Base-by-base conservation (phyloP, 768 basidiomycete species). In the Rossbeevera mucosa region DNA sequence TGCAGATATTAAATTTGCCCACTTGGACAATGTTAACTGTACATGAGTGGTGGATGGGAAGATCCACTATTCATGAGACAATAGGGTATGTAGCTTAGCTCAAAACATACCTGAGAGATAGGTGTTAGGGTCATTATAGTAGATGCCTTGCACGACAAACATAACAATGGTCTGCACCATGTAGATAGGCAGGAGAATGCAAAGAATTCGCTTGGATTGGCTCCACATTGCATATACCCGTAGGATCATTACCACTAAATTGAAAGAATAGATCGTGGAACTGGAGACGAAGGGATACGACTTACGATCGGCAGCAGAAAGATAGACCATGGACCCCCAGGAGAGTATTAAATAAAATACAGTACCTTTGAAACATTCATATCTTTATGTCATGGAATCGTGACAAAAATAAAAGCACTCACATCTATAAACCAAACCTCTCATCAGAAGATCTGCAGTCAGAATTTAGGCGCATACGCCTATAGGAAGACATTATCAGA, bases 221-320 rank as follows among this genome's bases (percentile, higher is more conserved):
- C n/a, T n/a, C n/a, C n/a, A n/a, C n/a, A n/a, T n/a, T n/a, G n/a
- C n/a, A n/a, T n/a, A 58, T 1, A 59, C 56, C 0, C 53, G 41
- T 8, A 59, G 21, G 9, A 59, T 38, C 58, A 59, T 59, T 13
- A 59, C 12, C 1, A 59, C 59, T 59, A n/a, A 36, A 16, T n/a
- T n/a, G 2, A 26, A 30, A 24, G 2, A 2, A 22, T 25, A 14
- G 6, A 20, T 4, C 25, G n/a, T 5, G 14, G 7, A 20, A 18
- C 21, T 8, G 2, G 14, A 26, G 20, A 11, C 0, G 6, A 12
- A 4, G 5, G 2, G 3, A 18, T 9, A 16, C 16, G 26, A 46
- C 59, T 36, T 9, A 60, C 59, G 41, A 41, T 60, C 58, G 5
- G 51, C 43, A 38, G 44, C 51, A 44, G 43, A 38, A 42, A 56